These are phyloP conservation scores for Termitomyces titanicus DNA, from an alignment of 768 basidiomycete species.

Conservation along the genomic window DNA sequence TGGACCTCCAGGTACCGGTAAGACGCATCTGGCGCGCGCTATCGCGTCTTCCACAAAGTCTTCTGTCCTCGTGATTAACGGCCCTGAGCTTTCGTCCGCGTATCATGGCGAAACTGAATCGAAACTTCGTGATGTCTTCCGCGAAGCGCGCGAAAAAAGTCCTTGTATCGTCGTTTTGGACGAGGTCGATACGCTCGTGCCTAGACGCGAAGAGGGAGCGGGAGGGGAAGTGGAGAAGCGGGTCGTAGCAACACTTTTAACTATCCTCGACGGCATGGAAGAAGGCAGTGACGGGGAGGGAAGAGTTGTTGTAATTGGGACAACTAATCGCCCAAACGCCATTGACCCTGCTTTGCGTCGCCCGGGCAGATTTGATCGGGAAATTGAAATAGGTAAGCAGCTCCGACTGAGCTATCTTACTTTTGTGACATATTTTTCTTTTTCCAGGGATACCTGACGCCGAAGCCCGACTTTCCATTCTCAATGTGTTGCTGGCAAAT, in stretches of 20 bases:
- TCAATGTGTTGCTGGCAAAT: slow-evolving; percentile 77
- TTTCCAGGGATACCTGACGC: slow-evolving; percentile 81
- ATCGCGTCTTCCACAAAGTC: slow-evolving; percentile 87
- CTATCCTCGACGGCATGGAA: slow-evolving; percentile 90
- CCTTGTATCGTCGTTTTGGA: slow-evolving; percentile 95
- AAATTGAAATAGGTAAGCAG: slow-evolving; percentile 85
- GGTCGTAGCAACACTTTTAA: slow-evolving; percentile 92
- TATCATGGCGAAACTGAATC: slow-evolving; percentile 98
- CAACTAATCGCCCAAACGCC: slow-evolving; percentile 93
- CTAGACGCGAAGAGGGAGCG: slow-evolving; percentile 82
- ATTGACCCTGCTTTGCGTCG: slow-evolving; percentile 90
- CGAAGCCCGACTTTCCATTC: slow-evolving; percentile 78
- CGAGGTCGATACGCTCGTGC: slow-evolving; percentile 94
- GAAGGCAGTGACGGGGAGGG: slow-evolving; percentile 38
- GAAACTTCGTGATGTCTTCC: slow-evolving; percentile 84
- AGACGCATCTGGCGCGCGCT: slow-evolving; percentile 93
- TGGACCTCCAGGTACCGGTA: slow-evolving; percentile 96
- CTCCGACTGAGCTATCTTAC: background rate
- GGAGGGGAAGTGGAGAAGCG: slow-evolving; percentile 95
- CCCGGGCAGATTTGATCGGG: slow-evolving; percentile 90
- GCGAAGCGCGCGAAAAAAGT: slow-evolving; percentile 72
- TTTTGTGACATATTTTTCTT: slow-evolving; percentile 3
- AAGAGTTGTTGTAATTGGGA: slow-evolving; percentile 91
- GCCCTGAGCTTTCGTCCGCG: slow-evolving; percentile 91
- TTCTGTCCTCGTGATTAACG: slow-evolving; percentile 90